phyloP scores from a whole-genome alignment of 345 rosid genomes.

The Cardamine chenopodiifolia region DNA sequence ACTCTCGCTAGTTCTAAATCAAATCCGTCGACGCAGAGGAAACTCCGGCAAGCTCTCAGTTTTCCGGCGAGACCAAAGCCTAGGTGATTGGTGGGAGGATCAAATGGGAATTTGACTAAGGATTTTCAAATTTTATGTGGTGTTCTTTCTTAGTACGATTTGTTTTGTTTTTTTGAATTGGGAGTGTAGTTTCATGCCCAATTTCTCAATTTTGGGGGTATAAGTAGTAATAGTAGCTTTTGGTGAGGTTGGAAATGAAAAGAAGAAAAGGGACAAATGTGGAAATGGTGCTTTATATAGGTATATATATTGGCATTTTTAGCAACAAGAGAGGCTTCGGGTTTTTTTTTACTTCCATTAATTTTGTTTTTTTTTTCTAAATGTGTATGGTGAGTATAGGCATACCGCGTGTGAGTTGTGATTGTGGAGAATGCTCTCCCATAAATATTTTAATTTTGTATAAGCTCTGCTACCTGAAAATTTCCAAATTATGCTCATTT shows the following conservation, averaged over 20 bases:
- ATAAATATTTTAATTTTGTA: not conserved
- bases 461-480: not conserved
- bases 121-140: not conserved
- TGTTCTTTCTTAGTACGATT: constrained; percentile 9
- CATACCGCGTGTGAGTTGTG: not conserved
- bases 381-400: not conserved
- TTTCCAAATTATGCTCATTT: not conserved
- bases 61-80: constrained; percentile 68
- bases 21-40: constrained; percentile 52
- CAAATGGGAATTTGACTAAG: not conserved
- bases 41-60: constrained; percentile 65
- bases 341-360: not conserved
- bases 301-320: constrained; percentile 34
- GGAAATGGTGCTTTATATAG: constrained; percentile 22
- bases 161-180: constrained; percentile 28
- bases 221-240: constrained; percentile 27
- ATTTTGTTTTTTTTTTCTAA: not conserved
- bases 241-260: constrained; percentile 13
- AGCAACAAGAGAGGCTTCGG: constrained; percentile 16
- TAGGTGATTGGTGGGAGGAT: constrained; percentile 48
- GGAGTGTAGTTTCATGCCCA: constrained; percentile 33
- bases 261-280: constrained; percentile 19
- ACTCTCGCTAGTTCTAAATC: constrained; percentile 1
- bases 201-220: constrained; percentile 43
- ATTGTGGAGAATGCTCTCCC: constrained; percentile 15